These are phyloP conservation scores for Heliamphora exappendiculata DNA, from an alignment of 148 eudicot genomes.

Conservation along the genomic window DNA sequence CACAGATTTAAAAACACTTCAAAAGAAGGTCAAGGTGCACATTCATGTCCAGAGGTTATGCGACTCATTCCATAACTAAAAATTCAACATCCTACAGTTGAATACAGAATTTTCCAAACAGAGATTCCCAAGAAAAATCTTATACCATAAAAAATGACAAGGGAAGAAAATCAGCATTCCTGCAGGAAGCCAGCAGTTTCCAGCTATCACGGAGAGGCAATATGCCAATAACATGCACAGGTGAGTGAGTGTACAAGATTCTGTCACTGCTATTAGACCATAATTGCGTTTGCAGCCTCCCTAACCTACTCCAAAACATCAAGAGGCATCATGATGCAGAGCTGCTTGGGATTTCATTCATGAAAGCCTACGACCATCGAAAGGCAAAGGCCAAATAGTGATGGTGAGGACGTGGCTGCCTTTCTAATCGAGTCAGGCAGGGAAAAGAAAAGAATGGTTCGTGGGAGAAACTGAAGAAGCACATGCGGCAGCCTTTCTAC, in stretches of 20 bases:
- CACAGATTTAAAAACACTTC: neutral
- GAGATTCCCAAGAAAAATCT: neutral
- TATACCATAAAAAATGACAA: neutral
- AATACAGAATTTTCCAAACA: neutral
- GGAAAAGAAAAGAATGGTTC: too few relatives aligned
- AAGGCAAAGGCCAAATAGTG: too few relatives aligned
- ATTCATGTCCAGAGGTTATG: neutral
- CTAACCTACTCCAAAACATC: too few relatives aligned
- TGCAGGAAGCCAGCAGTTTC: neutral
- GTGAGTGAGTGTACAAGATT: neutral
- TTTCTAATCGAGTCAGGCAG: too few relatives aligned
- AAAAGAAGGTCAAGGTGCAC: neutral
- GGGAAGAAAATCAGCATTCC: neutral
- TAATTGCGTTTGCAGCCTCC: too few relatives aligned
- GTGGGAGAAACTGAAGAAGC: too few relatives aligned
- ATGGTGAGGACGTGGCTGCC: too few relatives aligned
- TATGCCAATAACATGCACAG: neutral
- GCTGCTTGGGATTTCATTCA: too few relatives aligned
- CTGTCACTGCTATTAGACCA: neutral
- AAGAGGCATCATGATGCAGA: too few relatives aligned
- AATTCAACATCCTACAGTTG: neutral
- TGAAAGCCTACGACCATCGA: too few relatives aligned
- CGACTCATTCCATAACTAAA: neutral
- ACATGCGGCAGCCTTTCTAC: too few relatives aligned
- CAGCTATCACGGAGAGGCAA: neutral